Evolutionary conservation across 2,329 filamentous ascomycete genomes (phyloP).

Genomic region (Geosmithia putterillii): DNA sequence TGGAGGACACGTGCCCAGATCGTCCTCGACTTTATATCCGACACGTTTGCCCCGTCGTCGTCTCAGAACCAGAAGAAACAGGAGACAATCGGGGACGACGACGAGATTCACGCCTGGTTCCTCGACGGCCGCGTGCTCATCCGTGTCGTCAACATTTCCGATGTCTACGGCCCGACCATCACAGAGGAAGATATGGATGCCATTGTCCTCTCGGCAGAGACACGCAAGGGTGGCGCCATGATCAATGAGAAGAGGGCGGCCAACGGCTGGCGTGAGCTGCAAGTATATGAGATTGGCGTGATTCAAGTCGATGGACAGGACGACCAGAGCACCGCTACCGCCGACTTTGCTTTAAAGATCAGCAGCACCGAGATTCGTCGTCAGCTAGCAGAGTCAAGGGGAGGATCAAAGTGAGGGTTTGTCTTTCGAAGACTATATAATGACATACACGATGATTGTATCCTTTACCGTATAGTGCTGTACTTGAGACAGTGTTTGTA

Average conservation of each 20-base stretch:
- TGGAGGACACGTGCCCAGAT: constrained; percentile 64
- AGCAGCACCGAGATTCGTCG: constrained; percentile 78
- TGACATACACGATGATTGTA: too few relatives aligned
- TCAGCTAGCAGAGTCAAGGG: constrained; percentile 24
- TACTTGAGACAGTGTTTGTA: too few relatives aligned
- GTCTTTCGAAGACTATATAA: too few relatives aligned
- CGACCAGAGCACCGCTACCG: constrained; percentile 27
- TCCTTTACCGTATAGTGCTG: too few relatives aligned
- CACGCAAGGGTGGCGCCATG: constrained; percentile 66
- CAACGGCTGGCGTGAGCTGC: constrained; percentile 62
- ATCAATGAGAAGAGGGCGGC: constrained; percentile 75
- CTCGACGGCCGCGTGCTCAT: constrained; percentile 49
- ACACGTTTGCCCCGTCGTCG: constrained; percentile 16
- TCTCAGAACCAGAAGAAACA: constrained; percentile 1
- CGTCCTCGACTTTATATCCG: constrained; percentile 62
- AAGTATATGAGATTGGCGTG: constrained; percentile 83
- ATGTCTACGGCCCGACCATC: constrained; percentile 84
- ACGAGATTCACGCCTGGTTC: constrained; percentile 35
- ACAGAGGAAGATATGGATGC: constrained; percentile 67
- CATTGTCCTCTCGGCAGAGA: constrained; percentile 81
- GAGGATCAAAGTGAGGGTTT: too few relatives aligned
- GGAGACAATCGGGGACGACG: constrained; percentile 2
- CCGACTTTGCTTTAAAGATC: constrained; percentile 68
- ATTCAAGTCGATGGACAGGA: constrained; percentile 46
- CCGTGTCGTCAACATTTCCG: constrained; percentile 74